Percentiles rank a stretch among this genome's conserved stretches.
phyloP scores from a whole-genome alignment of 2,329 filamentous ascomycete species.

The Colletotrichum sp. region DNA sequence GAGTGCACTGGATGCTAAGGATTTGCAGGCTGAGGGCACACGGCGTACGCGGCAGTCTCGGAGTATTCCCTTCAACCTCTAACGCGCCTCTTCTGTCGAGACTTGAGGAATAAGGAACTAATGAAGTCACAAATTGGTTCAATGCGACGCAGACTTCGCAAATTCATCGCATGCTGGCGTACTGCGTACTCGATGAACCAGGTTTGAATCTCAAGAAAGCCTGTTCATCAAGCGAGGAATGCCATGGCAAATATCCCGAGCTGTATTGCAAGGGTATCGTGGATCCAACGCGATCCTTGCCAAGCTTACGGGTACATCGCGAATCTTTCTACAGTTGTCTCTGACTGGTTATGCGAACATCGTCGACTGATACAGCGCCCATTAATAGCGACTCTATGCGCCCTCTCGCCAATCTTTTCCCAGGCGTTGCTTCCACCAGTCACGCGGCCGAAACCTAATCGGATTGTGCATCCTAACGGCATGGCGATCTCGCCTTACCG shows the following conservation, averaged over 20 bases:
- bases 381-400: not conserved
- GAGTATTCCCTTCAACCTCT: not conserved
- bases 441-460: not conserved
- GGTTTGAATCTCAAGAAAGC: not conserved
- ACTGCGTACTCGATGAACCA: not conserved
- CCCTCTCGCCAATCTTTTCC: not conserved
- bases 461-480: not conserved
- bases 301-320: slow-evolving; percentile 4
- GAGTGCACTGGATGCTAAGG: not conserved
- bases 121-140: not conserved
- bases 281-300: slow-evolving; percentile 5
- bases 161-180: not conserved
- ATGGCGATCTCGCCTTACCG: slow-evolving; percentile 1
- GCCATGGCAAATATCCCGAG: slow-evolving; percentile 14
- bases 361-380: not conserved
- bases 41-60: not conserved
- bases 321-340: not conserved
- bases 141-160: not conserved
- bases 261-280: slow-evolving; percentile 14
- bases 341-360: slow-evolving; percentile 1
- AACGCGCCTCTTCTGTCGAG: not conserved
- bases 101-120: not conserved
- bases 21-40: not conserved
- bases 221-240: not conserved
- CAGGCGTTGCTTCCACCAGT: not conserved